phyloP scores from a whole-genome alignment of 768 basidiomycete genomes.

The Auricularia sp. region DNA sequence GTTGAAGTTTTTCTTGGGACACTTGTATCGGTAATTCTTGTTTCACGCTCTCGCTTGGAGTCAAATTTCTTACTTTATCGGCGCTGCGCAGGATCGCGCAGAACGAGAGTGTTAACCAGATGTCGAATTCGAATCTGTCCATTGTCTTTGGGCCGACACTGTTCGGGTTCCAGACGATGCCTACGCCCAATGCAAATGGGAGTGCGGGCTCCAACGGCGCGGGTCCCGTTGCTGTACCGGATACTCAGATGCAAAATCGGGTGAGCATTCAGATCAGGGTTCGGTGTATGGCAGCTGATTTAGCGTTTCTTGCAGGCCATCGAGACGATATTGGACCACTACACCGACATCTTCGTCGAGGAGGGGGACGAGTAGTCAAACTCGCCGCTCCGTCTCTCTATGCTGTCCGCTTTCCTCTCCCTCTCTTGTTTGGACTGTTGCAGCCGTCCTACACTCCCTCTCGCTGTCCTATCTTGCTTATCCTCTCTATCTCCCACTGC shows the following conservation, averaged over 20 bases:
- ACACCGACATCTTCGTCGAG: conserved; percentile 93
- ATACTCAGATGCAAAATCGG: conserved; percentile 63
- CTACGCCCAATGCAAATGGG: conserved; percentile 21
- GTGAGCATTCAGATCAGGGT: conserved; percentile 23
- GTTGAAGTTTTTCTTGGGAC: conserved; percentile 89
- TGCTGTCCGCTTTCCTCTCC: background rate
- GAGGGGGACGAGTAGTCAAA: conserved; percentile 26
- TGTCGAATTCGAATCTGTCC: conserved; percentile 86
- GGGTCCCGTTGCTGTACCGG: conserved; percentile 19
- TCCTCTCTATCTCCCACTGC: no score
- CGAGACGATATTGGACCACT: conserved; percentile 90
- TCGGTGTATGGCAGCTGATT: conserved; percentile 10
- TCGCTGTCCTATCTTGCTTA: no score
- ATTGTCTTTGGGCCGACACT: conserved; percentile 99
- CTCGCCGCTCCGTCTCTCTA: background rate
- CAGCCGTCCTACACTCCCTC: no score
- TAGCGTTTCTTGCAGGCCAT: conserved; percentile 50
- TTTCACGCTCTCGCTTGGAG: background rate
- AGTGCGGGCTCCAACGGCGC: conserved; percentile 15
- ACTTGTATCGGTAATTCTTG: conserved; percentile 67
- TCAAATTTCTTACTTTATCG: no score
- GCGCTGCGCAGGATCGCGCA: conserved; percentile 51
- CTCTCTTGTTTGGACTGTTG: background rate
- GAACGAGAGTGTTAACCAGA: conserved; percentile 71
- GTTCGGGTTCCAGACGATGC: conserved; percentile 42